Evolutionary conservation across 2,329 filamentous ascomycete genomes (phyloP), one percentile per base, ranked within the genome.

Genomic region (Plenodomus tracheiphilus): DNA sequence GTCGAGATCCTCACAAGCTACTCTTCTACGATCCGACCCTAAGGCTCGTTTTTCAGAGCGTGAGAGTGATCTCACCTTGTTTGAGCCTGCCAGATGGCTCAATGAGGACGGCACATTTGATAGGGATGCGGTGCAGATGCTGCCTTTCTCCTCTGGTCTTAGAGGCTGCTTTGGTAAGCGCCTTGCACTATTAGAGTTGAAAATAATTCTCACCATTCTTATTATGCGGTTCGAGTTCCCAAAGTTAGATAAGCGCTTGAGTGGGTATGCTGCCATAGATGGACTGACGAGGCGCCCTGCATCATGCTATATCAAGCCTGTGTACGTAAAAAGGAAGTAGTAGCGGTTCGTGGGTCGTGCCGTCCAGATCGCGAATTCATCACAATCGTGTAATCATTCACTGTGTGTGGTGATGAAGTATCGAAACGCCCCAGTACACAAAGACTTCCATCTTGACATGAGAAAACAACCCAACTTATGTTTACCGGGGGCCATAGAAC

Each of bases 41-140:
- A 15, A 19, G 28, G 16, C 30, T 5, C 13, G n/a, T 15, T 10
- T 15, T 17, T 8, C 15, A 36, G 9, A n/a, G 2, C 9, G 18
- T 11, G 10, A n/a, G 35, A 39, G 41, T 9, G 17, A 54, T 30
- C 39, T 32, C 20, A 16, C 36, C 11, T 2, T 30, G 11, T 56
- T 53, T 21, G 37, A 67, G 2, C 72, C 74, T 1, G 68, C 73
- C 28, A 60, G 73, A 15, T 76, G 70, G 69, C 53, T 74, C 7
- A 41, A 51, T 1, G 56, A 65, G 1, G 58, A 66, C 34, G 51
- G 61, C 2, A 49, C 46, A 4, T 73, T 68, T 38, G 57, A 46
- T n/a, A 16, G 35, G 4, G 17, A 43, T 10, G 41, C 48, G 7
- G 42, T 48, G 18, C 30, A 21, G 6, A 46, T 44, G 42, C 39